Base-by-base conservation (phyloP, 352 stramenopile species). In the Phytophthora tentaculata region DNA sequence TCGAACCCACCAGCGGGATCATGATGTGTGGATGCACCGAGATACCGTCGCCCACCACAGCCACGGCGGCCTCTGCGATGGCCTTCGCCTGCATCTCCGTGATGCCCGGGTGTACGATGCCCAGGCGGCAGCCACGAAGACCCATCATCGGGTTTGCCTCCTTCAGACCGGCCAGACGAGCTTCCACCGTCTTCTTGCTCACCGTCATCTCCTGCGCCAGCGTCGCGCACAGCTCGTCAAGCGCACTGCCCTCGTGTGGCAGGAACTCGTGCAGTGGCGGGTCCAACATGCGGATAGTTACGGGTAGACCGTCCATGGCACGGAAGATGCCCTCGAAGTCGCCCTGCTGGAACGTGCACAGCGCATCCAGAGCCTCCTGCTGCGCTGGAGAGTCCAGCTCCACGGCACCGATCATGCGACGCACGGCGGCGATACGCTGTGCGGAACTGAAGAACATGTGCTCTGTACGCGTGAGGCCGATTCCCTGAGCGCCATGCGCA, bases 101-200 rank as follows among this genome's bases (percentile, higher is more conserved):
- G 59, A 69, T 73, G 22, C 65, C 59, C 39, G 65, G 65, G 65
- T 65, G 65, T 64, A 69, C 65, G 59, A 73, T 69, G 53, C 65
- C 65, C 41, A 71, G 56, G 29, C 64, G 56, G 51, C 56, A 71
- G 41, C 64, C 65, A 56, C 65, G 59, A 47, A 73, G 59, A 69
- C 65, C 59, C 53, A 73, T 73, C 65, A 73, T 73, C 58, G 65
- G 65, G 65, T 73, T 73, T 32, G 65, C 59, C 65, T 73, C 59
- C 65, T 73, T 69, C 59, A 69, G 52, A 29, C 52, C 32, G 37
- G 43, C 59, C 45, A 73, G 53, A 4, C 59, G 65, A 37, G 65
- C 39, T 59, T 64, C 35, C 59, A 73, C 65, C 53, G 54, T 64
- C 53, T 47, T 49, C 59, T 73, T 50, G 53, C 53, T 69, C 59